These are phyloP conservation scores for Vitis rotundifolia DNA, from an alignment of 164 flowering plant genomes.

Conservation along the genomic window DNA sequence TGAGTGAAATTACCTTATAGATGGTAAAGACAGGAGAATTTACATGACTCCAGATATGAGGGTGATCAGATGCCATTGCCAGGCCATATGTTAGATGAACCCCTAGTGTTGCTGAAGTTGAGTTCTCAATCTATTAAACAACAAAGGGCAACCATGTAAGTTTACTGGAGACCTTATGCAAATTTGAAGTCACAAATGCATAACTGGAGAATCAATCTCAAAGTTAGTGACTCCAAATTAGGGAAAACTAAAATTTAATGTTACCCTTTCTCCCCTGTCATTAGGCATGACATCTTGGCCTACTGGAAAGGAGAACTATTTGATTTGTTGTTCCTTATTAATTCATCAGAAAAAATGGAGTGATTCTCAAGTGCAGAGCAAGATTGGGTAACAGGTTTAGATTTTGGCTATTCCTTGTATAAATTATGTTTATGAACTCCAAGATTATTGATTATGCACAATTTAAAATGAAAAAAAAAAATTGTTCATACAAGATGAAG, in stretches of 20 bases:
- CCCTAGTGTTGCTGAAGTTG: constrained; percentile 10
- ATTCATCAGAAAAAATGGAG: constrained; percentile 12
- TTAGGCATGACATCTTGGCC: constrained; percentile 12
- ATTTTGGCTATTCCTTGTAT: constrained; percentile 14
- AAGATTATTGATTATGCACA: neutral
- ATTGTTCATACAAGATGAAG: too few relatives aligned
- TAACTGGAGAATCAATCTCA: too few relatives aligned
- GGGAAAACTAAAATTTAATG: neutral
- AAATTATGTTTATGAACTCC: neutral
- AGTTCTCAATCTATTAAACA: constrained; percentile 18
- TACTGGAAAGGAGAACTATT: constrained; percentile 4
- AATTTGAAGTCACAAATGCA: too few relatives aligned
- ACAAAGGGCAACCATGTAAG: neutral
- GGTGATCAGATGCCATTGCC: constrained; percentile 27
- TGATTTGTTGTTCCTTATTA: neutral
- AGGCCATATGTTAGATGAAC: constrained; percentile 20
- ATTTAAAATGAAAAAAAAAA: neutral
- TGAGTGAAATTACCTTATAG: constrained; percentile 34
- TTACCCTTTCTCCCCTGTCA: constrained; percentile 26
- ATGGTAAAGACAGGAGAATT: constrained; percentile 41
- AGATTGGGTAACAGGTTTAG: constrained; percentile 8
- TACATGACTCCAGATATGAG: constrained; percentile 31
- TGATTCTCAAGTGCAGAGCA: constrained; percentile 50
- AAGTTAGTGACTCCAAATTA: neutral
- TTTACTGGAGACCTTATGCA: too few relatives aligned